A percentile compares a stretch with the other conserved stretches of the same genome.
Evolutionary conservation across 148 eudicot species (phyloP).

Genomic region (Bassia scoparia): DNA sequence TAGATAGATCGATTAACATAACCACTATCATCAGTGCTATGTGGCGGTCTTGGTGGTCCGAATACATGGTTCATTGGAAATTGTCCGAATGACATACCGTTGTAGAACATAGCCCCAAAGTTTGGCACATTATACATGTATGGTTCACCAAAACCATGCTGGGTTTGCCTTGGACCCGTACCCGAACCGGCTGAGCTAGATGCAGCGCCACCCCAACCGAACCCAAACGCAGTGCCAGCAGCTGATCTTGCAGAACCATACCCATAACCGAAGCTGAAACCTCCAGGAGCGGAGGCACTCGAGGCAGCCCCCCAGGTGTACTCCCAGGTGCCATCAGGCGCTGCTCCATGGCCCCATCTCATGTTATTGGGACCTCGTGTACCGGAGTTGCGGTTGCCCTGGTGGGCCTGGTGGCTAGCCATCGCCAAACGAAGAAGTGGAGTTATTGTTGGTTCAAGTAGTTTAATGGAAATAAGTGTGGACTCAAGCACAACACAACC

Average conservation of each 20-base stretch:
- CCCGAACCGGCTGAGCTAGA: neutral
- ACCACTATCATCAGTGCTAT: neutral
- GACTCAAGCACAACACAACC: too few species aligned
- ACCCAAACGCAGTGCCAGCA: neutral
- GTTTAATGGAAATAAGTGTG: too few species aligned
- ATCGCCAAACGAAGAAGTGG: too few species aligned
- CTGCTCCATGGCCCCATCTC: constrained; percentile 1
- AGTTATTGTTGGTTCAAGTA: too few species aligned
- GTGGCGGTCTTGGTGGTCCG: constrained; percentile 8
- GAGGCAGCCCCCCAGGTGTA: neutral
- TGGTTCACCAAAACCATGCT: neutral
- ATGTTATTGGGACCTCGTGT: neutral
- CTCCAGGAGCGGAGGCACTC: neutral
- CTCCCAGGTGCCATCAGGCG: neutral
- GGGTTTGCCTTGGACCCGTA: neutral
- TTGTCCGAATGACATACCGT: neutral
- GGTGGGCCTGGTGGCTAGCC: too few species aligned
- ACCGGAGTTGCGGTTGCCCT: neutral
- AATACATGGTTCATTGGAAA: neutral
- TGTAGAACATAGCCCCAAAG: neutral
- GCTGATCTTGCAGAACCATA: neutral
- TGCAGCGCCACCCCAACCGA: neutral
- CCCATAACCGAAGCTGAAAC: neutral
- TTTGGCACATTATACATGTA: neutral
- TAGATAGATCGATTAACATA: too few species aligned